These are phyloP conservation scores for Ceratonia siliqua DNA, from an alignment of 306 rosid genomes.

Conservation along the genomic window DNA sequence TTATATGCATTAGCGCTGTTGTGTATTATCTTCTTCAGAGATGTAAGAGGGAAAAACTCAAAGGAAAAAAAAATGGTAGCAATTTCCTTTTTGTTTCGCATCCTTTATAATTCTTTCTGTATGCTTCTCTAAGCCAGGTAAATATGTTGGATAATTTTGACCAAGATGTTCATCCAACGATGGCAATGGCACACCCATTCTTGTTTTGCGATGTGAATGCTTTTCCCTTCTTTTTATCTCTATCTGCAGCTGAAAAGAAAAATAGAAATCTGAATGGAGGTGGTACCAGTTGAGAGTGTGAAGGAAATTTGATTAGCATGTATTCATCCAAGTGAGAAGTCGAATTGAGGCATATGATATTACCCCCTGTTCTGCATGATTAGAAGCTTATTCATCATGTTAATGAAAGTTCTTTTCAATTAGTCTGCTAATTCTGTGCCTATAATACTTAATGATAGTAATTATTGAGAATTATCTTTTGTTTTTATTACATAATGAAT, in stretches of 20 bases:
- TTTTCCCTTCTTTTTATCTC: not conserved
- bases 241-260: no score
- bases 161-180: constrained; percentile 26
- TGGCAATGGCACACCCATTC: constrained; percentile 31
- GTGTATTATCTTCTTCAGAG: constrained; percentile 53
- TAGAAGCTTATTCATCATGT: not conserved
- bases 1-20: constrained; percentile 65
- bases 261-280: no score
- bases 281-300: no score
- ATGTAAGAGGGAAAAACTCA: constrained; percentile 46
- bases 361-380: no score
- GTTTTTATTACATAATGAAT: no score
- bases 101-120: constrained; percentile 30
- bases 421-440: not conserved
- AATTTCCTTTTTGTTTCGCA: constrained; percentile 36
- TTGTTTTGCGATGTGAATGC: constrained; percentile 20
- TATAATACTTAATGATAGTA: not conserved
- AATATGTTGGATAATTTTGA: constrained; percentile 27
- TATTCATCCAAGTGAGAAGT: no score
- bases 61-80: constrained; percentile 27
- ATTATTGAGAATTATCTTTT: not conserved
- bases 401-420: not conserved
- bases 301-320: no score
- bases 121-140: constrained; percentile 21
- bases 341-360: no score